Evolutionary conservation across 1,139 yeast genomes (phyloP), one percentile per base, ranked within the genome.

Genomic region (Pneumocystis jirovecii): DNA sequence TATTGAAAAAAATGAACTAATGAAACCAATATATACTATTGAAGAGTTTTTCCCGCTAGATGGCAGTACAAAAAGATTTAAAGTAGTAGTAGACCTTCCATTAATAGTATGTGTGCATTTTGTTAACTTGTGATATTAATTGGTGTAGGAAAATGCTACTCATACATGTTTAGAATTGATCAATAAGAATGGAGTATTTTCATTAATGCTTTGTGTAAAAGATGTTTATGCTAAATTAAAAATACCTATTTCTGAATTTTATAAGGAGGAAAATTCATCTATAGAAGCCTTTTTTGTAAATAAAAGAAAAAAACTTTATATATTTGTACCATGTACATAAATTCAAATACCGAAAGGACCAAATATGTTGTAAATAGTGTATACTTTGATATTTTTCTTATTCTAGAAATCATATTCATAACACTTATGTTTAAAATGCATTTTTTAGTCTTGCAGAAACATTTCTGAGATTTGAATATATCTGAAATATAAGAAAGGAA

Each of bases 381-480:
- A 25, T 4, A 12, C 5, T 8, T 25, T 50, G 2, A 44, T 19
- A 21, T 17, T 21, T 61, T 1, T 61, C 19, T 8, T 61, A 37
- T 44, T 12, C 6, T 40, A 15, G 6, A 21, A 19, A 29, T 29
- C 42, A 44, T 35, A 37, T 25, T 60, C 0, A 62, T 44, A 39
- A 37, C 15, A 44, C 19, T 19, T 3, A 29, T 19, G 12, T 12
- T 74, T 79, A 93, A 76, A 88, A 93, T 73, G 97, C 84, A 78
- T 95, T 98, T 80, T 95, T 93, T 86, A 95, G 83, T 78, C 98
- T 84, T 31, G 97, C 89, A 65, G 97, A 96, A 71, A 95, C 95
- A 61, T 96, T 90, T 78, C 98, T 88, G 75, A 95, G 82, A 77
- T 93, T 93, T 70, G 97, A 97, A 76, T 93, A 93, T 68, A 93